Evolutionary conservation across 306 rosid species (phyloP).

Genomic region (Corylus heterophylla): DNA sequence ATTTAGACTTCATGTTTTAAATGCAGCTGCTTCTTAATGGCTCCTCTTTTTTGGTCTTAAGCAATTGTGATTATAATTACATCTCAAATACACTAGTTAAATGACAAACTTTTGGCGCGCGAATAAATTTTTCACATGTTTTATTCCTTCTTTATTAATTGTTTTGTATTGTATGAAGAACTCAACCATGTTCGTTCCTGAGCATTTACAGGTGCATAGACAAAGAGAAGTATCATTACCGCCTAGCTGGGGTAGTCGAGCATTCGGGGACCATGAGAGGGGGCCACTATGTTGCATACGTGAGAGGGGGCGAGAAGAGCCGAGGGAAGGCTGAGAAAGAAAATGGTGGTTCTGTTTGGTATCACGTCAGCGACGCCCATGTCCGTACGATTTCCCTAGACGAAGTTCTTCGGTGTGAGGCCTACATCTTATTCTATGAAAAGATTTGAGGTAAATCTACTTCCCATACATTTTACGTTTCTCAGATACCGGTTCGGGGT

Average conservation of each 20-base stretch:
- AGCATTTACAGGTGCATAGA: slow-evolving; percentile 46
- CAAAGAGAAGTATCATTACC: slow-evolving; percentile 58
- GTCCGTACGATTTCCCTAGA: slow-evolving; percentile 60
- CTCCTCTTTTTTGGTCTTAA: background rate
- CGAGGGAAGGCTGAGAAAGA: slow-evolving; percentile 48
- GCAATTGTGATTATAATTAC: background rate
- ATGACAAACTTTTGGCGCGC: background rate
- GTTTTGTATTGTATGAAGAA: background rate
- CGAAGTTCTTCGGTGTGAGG: slow-evolving; percentile 82
- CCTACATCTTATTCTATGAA: slow-evolving; percentile 87
- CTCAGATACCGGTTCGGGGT: slow-evolving; percentile 28
- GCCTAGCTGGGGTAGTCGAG: slow-evolving; percentile 74
- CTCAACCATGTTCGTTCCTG: slow-evolving; percentile 9
- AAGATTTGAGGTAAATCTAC: slow-evolving; percentile 38
- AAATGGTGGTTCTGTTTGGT: slow-evolving; percentile 56
- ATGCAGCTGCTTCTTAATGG: background rate
- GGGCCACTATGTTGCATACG: slow-evolving; percentile 91
- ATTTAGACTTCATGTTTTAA: background rate
- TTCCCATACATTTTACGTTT: slow-evolving; percentile 21
- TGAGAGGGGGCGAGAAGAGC: slow-evolving; percentile 67
- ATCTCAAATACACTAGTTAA: background rate
- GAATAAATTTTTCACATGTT: background rate
- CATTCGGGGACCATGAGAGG: slow-evolving; percentile 88
- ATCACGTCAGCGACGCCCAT: slow-evolving; percentile 75
- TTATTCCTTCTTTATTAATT: background rate